Conservation (phyloP, 208 protist species). For the Crithidia fasciculata region DNA sequence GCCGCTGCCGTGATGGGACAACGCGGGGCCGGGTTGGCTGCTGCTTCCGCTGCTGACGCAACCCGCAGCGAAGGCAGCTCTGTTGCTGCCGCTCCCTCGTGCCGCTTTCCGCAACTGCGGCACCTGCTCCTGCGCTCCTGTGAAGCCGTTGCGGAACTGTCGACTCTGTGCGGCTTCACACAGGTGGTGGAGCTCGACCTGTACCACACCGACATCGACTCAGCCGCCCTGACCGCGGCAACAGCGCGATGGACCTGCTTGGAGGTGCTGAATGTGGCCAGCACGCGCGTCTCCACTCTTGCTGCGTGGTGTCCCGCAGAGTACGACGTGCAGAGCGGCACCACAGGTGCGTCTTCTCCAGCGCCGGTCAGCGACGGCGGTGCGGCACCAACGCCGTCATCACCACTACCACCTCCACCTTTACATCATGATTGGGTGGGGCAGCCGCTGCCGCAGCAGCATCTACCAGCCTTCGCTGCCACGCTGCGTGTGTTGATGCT, state of each 20-base stretch:
- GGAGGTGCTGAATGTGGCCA: conserved; percentile 42
- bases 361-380: too few relatives aligned
- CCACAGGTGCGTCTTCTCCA: conserved; percentile 2
- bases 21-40: background rate
- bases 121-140: conserved; percentile 53
- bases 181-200: conserved; percentile 57
- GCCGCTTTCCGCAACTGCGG: conserved; percentile 14
- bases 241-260: conserved; percentile 37
- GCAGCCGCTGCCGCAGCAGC: background rate
- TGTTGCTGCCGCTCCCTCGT: background rate
- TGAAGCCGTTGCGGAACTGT: conserved; percentile 40
- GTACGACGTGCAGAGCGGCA: background rate
- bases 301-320: conserved; percentile 26
- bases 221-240: conserved; percentile 29
- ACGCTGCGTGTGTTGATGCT: conserved; percentile 46
- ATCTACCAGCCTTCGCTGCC: conserved; percentile 28
- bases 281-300: conserved; percentile 35
- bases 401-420: too few relatives aligned
- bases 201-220: conserved; percentile 60
- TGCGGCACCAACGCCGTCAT: background rate
- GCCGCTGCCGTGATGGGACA: background rate
- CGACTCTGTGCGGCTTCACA: conserved; percentile 27
- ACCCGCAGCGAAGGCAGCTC: background rate
- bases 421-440: too few relatives aligned
- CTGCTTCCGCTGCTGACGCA: background rate